Evolutionary conservation across 2,329 filamentous ascomycete genomes (phyloP).

Genomic region (Aspergillus tanneri): DNA sequence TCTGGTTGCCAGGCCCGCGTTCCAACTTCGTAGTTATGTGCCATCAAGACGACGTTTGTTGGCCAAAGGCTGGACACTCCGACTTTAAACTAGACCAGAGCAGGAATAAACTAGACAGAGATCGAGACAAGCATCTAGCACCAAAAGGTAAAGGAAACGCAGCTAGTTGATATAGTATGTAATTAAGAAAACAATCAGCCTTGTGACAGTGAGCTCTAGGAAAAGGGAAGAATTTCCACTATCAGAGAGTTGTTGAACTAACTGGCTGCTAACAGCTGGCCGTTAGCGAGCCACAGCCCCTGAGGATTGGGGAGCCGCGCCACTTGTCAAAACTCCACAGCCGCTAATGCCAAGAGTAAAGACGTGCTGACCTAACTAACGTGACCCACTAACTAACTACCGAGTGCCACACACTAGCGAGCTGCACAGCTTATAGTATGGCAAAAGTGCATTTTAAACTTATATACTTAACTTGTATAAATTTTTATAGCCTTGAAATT

Average conservation of each 20-base stretch:
- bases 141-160: slow-evolving; percentile 16
- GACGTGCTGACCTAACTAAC: slow-evolving; percentile 1
- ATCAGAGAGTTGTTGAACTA: slow-evolving; percentile 20
- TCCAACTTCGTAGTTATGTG: slow-evolving; percentile 92
- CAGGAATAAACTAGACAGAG: slow-evolving; percentile 7
- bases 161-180: slow-evolving; percentile 12
- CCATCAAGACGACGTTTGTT: slow-evolving; percentile 52
- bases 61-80: slow-evolving; percentile 3
- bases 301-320: slow-evolving; percentile 27
- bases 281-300: slow-evolving; percentile 33
- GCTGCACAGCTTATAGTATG: too few relatives aligned
- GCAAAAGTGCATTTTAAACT: too few relatives aligned
- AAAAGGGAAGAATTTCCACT: slow-evolving; percentile 9
- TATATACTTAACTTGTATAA: too few relatives aligned
- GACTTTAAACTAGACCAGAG: slow-evolving; percentile 11
- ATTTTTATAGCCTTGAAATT: too few relatives aligned
- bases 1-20: slow-evolving; percentile 99
- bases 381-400: too few relatives aligned
- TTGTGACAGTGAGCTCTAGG: slow-evolving; percentile 2
- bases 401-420: too few relatives aligned
- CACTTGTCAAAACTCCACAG: slow-evolving; percentile 25
- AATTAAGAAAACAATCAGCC: not conserved
- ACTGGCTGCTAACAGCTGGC: slow-evolving; percentile 29
- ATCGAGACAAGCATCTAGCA: slow-evolving; percentile 29
- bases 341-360: slow-evolving; percentile 20